Evolutionary conservation across 2,329 filamentous ascomycete genomes (phyloP).

Genomic region (Ophiostoma angusticollis): DNA sequence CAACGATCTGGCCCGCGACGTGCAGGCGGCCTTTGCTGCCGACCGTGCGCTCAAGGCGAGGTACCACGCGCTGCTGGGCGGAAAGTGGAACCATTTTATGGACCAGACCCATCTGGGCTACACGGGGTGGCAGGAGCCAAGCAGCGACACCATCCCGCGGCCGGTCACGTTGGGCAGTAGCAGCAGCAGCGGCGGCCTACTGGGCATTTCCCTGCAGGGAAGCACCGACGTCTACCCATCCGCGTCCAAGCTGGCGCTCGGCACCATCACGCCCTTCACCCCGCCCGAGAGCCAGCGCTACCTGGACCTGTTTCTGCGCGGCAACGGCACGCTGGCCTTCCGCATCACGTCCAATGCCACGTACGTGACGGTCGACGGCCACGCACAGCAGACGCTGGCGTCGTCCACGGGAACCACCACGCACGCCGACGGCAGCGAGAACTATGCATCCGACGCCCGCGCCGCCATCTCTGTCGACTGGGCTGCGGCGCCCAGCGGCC

Average conservation of each 20-base stretch:
- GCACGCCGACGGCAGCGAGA: too few species aligned
- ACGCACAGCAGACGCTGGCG: too few species aligned
- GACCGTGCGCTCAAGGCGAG: conserved; percentile 29
- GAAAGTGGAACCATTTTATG: conserved; percentile 30
- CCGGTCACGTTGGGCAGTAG: conserved; percentile 22
- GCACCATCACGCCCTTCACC: conserved; percentile 18
- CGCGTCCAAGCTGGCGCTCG: conserved; percentile 19
- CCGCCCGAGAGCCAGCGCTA: conserved; percentile 23
- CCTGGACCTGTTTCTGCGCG: conserved; percentile 34
- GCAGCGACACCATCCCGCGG: conserved; percentile 34
- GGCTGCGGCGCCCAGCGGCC: too few species aligned
- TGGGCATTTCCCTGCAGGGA: conserved; percentile 37
- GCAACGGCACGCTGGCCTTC: conserved; percentile 26
- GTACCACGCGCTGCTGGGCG: conserved; percentile 29
- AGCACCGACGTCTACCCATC: conserved; percentile 36
- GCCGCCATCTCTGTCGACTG: too few species aligned
- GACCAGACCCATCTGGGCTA: conserved; percentile 36
- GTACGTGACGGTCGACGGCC: too few species aligned
- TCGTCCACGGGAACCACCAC: too few species aligned
- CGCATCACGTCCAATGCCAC: conserved; percentile 23
- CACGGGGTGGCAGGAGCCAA: conserved; percentile 37
- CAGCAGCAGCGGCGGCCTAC: conserved; percentile 16
- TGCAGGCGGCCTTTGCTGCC: conserved; percentile 28
- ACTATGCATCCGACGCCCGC: too few species aligned
- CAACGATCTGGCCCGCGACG: conserved; percentile 29